Base-by-base conservation (phyloP, 2,329 filamentous ascomycete species). In the Purpureocillium lavendulum region DNA sequence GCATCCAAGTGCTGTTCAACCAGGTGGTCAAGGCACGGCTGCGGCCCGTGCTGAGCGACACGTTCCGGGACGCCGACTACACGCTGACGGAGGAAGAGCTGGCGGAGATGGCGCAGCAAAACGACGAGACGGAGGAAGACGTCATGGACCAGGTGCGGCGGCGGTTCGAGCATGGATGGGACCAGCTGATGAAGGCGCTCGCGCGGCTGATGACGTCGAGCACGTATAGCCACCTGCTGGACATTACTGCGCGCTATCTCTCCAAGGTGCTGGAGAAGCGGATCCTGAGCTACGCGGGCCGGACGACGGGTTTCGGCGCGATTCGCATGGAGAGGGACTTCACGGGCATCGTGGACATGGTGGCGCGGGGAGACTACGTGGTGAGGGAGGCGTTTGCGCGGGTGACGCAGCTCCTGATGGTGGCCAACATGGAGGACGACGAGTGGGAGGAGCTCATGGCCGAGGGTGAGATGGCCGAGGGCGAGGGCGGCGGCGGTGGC, bases 381-480 rank as follows among this genome's bases (percentile, higher is more conserved):
- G 74, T 92, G 29, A 71, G 87, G 26, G 88, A 94, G 54, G 63
- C 75, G 3, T 95, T 96, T 65, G 71, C 74, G 21, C 77, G 81
- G 53, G 85, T 84, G 42, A 72, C 74, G 43, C 87, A 96, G 69
- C 82, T 95, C 51, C 77, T 84, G 41, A 78, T 94, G 69, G 78
- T 95, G 13, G 80, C 90, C 57, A 90, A 89, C 50, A 94, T 96
- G 87, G 89, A 96, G 57, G 86, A 92, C 28, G 89, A 96, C 42
- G 90, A 96, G 62, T 95, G 88, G 85, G 85, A 90, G 35, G 87
- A 92, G 60, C 61, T 89, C 30, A 54, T 61, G 7, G 63, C 71
- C 31, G 21, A 26, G 10, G 21, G 21, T 10, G 21, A 26, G n/a
- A n/a, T n/a, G n/a, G n/a, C n/a, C n/a, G n/a, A n/a, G n/a, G n/a